phyloP scores from a whole-genome alignment of 345 rosid genomes.

The Carallia brachiata region DNA sequence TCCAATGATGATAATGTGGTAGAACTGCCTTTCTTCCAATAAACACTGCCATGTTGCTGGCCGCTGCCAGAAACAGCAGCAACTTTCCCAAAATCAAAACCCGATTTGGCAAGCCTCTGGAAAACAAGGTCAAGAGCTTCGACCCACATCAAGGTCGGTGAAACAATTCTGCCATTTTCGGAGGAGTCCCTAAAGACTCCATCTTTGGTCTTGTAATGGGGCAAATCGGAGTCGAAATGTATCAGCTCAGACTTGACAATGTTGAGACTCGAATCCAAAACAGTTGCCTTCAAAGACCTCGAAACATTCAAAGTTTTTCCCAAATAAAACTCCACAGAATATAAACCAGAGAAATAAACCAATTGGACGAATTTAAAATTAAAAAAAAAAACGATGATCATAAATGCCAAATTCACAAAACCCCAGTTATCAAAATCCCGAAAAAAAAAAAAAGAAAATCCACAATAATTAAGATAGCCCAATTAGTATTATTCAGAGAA shows the following conservation, averaged over 20 bases:
- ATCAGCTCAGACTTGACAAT: constrained; percentile 58
- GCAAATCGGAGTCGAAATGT: constrained; percentile 79
- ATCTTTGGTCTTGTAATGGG: constrained; percentile 74
- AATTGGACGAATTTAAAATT: no score
- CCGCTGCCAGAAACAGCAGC: constrained; percentile 91
- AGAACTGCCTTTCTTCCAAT: constrained; percentile 74
- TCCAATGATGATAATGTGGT: constrained; percentile 52
- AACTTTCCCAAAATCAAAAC: constrained; percentile 64
- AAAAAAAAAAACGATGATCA: no score
- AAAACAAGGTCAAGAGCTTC: constrained; percentile 90
- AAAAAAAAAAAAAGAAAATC: background rate
- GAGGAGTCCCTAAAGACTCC: constrained; percentile 77
- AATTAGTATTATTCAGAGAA: background rate
- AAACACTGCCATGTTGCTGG: constrained; percentile 97
- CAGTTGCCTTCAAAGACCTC: constrained; percentile 97
- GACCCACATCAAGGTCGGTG: constrained; percentile 98
- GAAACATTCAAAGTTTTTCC: constrained; percentile 3
- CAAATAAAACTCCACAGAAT: background rate
- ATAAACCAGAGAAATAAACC: no score
- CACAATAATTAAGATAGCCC: background rate
- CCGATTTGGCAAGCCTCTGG: constrained; percentile 45
- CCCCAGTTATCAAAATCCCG: no score
- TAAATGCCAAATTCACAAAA: no score
- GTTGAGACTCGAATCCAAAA: constrained; percentile 67
- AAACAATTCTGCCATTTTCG: constrained; percentile 67